phyloP scores from a whole-genome alignment of 345 rosid genomes.

The Eucalyptus erythrocorys region DNA sequence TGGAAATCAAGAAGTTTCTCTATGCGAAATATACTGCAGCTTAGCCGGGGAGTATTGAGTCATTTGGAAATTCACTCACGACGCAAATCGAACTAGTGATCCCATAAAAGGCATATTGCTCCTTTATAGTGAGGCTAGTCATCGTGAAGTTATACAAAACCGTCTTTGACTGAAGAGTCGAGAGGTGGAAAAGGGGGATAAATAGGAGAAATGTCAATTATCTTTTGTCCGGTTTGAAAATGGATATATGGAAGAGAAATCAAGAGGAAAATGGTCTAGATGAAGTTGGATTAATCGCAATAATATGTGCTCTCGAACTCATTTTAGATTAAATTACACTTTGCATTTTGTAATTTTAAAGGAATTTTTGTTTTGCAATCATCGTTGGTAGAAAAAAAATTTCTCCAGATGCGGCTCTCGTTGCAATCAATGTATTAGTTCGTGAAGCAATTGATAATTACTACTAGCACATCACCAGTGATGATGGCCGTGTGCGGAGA shows the following conservation, averaged over 20 bases:
- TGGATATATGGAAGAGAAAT: neutral
- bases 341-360: neutral
- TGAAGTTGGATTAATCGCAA: neutral
- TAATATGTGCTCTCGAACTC: no score
- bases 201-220: neutral
- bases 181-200: neutral
- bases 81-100: accelerated
- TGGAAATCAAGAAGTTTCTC: neutral
- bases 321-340: neutral
- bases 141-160: neutral
- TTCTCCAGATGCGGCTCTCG: neutral
- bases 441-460: neutral
- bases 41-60: accelerated
- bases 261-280: neutral
- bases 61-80: accelerated
- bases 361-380: neutral
- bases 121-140: neutral
- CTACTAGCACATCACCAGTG: neutral
- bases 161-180: neutral
- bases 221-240: neutral
- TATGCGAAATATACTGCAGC: accelerated
- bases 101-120: neutral
- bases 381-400: neutral
- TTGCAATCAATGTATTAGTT: neutral
- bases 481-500: neutral